Evolutionary conservation across 2,329 filamentous ascomycete genomes (phyloP), one percentile per base, ranked within the genome.

Genomic region (Paraconiothyrium brasiliense): DNA sequence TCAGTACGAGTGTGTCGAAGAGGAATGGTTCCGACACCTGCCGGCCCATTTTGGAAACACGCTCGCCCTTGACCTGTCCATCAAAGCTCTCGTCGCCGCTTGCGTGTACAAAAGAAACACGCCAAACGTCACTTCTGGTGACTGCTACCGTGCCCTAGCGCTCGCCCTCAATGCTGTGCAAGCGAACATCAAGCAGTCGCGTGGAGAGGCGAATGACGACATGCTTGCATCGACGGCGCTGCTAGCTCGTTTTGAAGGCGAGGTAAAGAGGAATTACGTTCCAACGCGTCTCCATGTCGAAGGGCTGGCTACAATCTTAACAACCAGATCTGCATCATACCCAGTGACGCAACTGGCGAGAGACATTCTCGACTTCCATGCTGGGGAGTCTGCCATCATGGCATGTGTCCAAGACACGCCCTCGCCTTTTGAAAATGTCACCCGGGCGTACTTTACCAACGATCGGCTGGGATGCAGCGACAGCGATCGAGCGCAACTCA

Each of bases 11-110:
- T 62, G 60, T 54, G 63, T 67, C 48, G 65, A 67, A 56, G 14
- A 58, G 16, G 60, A 67, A 65, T 67, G 62, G 60, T 65, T 67
- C 43, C 63, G 60, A 58, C 65, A 67, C 57, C 61, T 67, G 32
- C 65, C 63, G 41, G 61, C 63, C 56, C 60, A 62, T 49, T 60
- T 65, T 20, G 65, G 65, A 35, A 47, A 67, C 57, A 63, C 58
- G n/a, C 60, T 2, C 32, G 63, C 63, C 47, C 60, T 67, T 47
- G 63, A 65, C 55, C 54, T 67, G 11, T 67, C 65, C 47, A 63
- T 62, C 34, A 62, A 67, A 63, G 65, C 65, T 35, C 39, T 63
- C 52, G 65, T 67, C 54, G 60, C 65, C 44, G 65, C 63, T 57
- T 67, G 65, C 48, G 60, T 61, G 35, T 67, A 66, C 51, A 52